Evolutionary conservation across 2,329 filamentous ascomycete genomes (phyloP).

Genomic region (Diaporthe vaccinii): DNA sequence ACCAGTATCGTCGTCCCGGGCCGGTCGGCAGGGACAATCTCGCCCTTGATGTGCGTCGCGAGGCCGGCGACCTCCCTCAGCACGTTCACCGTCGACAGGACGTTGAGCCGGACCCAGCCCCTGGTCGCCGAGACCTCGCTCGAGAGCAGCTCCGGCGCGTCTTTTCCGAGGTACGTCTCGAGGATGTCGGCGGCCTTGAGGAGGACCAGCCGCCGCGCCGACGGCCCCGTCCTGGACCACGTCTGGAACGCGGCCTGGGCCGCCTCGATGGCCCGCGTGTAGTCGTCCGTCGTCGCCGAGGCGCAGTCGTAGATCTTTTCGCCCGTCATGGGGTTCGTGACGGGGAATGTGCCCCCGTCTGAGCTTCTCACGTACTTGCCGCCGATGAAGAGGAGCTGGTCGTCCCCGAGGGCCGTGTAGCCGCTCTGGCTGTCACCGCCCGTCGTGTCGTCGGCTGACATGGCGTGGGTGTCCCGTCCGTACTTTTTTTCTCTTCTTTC

Average conservation of each 20-base stretch:
- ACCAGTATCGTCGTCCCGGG: slow-evolving; percentile 71
- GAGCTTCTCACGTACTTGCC: slow-evolving; percentile 44
- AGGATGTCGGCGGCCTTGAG: slow-evolving; percentile 73
- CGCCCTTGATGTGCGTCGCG: slow-evolving; percentile 52
- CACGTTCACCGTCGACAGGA: slow-evolving; percentile 51
- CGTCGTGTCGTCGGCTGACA: background rate
- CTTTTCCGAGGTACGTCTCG: slow-evolving; percentile 60
- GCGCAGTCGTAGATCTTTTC: slow-evolving; percentile 66
- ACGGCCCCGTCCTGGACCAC: slow-evolving; percentile 71
- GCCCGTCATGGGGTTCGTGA: slow-evolving; percentile 53
- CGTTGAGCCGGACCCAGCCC: slow-evolving; percentile 53
- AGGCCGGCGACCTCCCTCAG: slow-evolving; percentile 58
- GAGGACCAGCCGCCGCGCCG: slow-evolving; percentile 71
- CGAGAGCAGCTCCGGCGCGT: slow-evolving; percentile 45
- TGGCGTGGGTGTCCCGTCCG: background rate
- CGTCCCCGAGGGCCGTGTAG: slow-evolving; percentile 8
- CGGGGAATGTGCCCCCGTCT: slow-evolving; percentile 46
- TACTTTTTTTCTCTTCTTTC: slow-evolving; percentile 13
- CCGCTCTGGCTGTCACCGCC: slow-evolving; percentile 11
- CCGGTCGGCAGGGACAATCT: slow-evolving; percentile 51
- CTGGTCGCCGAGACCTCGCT: slow-evolving; percentile 51
- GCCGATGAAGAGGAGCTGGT: slow-evolving; percentile 45
- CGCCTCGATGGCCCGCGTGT: slow-evolving; percentile 59
- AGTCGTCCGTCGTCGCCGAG: slow-evolving; percentile 67
- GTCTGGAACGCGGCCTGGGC: slow-evolving; percentile 71